Conservation (phyloP, 2,329 filamentous ascomycete species). For the Aaosphaeria pasadenensis region DNA sequence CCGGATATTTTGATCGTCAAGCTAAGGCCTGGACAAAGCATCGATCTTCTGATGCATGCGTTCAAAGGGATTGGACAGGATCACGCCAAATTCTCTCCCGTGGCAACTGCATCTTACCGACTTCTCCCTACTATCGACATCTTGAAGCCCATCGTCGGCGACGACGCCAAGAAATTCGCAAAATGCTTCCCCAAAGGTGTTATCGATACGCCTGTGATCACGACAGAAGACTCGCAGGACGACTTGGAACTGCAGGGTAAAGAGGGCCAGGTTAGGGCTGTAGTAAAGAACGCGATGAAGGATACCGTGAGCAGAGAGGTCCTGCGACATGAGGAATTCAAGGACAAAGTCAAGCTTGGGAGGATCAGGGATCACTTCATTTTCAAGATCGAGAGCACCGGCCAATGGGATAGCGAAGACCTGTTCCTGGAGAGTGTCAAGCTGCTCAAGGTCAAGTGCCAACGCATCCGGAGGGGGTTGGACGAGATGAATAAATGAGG, state of each 20-base stretch:
- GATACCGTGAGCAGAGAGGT: conserved; percentile 95
- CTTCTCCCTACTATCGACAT: conserved; percentile 88
- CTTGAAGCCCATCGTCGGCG: conserved; percentile 75
- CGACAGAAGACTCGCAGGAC: conserved; percentile 60
- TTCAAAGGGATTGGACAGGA: conserved; percentile 92
- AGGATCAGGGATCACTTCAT: conserved; percentile 94
- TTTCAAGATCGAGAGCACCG: conserved; percentile 90
- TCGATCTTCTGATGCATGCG: conserved; percentile 86
- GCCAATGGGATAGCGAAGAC: conserved; percentile 91
- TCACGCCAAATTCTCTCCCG: conserved; percentile 95
- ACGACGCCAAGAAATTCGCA: conserved; percentile 84
- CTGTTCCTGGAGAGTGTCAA: conserved; percentile 88
- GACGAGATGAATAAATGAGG: conserved; percentile 38
- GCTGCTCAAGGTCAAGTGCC: conserved; percentile 80
- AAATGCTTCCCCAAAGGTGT: conserved; percentile 88
- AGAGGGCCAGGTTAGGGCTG: conserved; percentile 79
- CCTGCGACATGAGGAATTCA: conserved; percentile 86
- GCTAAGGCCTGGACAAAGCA: conserved; percentile 83
- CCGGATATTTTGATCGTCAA: conserved; percentile 94
- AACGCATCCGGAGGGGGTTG: conserved; percentile 68
- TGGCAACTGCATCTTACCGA: conserved; percentile 90
- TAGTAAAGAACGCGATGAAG: conserved; percentile 83
- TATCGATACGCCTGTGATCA: conserved; percentile 73
- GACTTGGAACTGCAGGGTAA: conserved; percentile 67
- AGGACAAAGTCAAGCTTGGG: conserved; percentile 92